A percentile compares a stretch with the other conserved stretches of the same genome.
Conservation (phyloP, 2,329 filamentous ascomycete species). For the Colletotrichum lindemuthianum region DNA sequence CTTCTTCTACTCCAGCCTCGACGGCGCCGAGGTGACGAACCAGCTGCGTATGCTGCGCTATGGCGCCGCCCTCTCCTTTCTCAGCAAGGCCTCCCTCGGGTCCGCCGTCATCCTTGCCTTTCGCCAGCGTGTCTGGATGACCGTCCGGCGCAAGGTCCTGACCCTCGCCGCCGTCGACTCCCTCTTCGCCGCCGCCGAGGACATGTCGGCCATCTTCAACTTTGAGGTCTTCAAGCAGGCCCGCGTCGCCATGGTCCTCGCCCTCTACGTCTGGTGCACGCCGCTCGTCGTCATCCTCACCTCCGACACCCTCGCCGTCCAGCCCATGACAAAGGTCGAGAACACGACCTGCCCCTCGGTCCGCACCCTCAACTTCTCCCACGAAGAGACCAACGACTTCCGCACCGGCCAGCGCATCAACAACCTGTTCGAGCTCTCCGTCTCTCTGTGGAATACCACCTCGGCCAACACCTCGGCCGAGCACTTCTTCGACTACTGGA, state of each 20-base stretch:
- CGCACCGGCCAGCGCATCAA: slow-evolving; percentile 42
- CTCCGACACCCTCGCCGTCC: slow-evolving; percentile 49
- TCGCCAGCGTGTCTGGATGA: slow-evolving; percentile 39
- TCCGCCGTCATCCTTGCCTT: slow-evolving; percentile 45
- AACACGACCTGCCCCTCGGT: slow-evolving; percentile 43
- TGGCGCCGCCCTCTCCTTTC: slow-evolving; percentile 48
- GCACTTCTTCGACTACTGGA: slow-evolving; percentile 48
- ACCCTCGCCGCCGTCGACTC: slow-evolving; percentile 40
- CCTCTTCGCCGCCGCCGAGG: slow-evolving; percentile 47
- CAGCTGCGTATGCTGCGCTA: slow-evolving; percentile 49
- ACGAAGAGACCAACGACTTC: slow-evolving; percentile 48
- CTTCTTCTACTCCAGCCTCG: slow-evolving; percentile 45
- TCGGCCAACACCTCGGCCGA: slow-evolving; percentile 31
- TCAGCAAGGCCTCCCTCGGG: slow-evolving; percentile 48
- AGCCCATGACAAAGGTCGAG: slow-evolving; percentile 37
- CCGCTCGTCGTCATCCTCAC: slow-evolving; percentile 52
- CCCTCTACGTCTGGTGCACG: slow-evolving; percentile 49
- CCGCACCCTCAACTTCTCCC: slow-evolving; percentile 46
- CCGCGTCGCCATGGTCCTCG: slow-evolving; percentile 46
- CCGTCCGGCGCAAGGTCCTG: slow-evolving; percentile 38
- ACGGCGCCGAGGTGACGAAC: slow-evolving; percentile 44
- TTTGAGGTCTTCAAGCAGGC: slow-evolving; percentile 45
- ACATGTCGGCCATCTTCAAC: slow-evolving; percentile 44
- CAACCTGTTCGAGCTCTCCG: slow-evolving; percentile 41
- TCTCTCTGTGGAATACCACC: slow-evolving; percentile 47